phyloP scores from a whole-genome alignment of 1,284 basidiomycete species.

The Sporisorium scitamineum region DNA sequence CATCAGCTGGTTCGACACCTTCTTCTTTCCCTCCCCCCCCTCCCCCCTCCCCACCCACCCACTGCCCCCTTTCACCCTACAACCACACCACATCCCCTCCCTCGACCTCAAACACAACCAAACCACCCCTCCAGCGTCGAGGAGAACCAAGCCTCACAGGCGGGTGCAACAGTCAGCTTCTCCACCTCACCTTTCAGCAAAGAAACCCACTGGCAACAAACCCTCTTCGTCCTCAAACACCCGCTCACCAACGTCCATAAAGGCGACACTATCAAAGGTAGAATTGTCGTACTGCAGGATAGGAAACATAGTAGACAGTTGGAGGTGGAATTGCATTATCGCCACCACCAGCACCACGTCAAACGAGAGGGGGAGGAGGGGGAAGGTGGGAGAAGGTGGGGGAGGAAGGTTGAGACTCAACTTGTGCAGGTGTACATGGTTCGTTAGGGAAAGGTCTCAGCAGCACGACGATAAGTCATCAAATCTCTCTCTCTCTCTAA shows the following conservation, averaged over 20 bases:
- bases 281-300: slow-evolving; percentile 85
- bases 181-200: slow-evolving; percentile 88
- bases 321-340: slow-evolving; percentile 90
- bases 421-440: slow-evolving; percentile 84
- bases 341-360: slow-evolving; percentile 11
- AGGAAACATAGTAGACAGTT: slow-evolving; percentile 86
- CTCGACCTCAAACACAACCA: slow-evolving; percentile 87
- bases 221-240: slow-evolving; percentile 85
- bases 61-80: slow-evolving; percentile 35
- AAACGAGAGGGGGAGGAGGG: not conserved
- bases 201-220: slow-evolving; percentile 99
- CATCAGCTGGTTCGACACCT: slow-evolving; percentile 68
- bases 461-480: too few species aligned
- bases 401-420: slow-evolving; percentile 31
- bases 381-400: not conserved
- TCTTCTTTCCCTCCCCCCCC: slow-evolving; percentile 54
- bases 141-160: too few species aligned
- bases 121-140: not conserved
- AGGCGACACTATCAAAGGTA: slow-evolving; percentile 83
- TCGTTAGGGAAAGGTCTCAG: too few species aligned
- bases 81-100: slow-evolving; percentile 72
- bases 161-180: too few species aligned
- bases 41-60: slow-evolving; percentile 2
- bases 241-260: slow-evolving; percentile 78
- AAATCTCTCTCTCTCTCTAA: too few species aligned